Evolutionary conservation across 2,329 filamentous ascomycete species (phyloP).

Genomic region (Penicillium brevicompactum): DNA sequence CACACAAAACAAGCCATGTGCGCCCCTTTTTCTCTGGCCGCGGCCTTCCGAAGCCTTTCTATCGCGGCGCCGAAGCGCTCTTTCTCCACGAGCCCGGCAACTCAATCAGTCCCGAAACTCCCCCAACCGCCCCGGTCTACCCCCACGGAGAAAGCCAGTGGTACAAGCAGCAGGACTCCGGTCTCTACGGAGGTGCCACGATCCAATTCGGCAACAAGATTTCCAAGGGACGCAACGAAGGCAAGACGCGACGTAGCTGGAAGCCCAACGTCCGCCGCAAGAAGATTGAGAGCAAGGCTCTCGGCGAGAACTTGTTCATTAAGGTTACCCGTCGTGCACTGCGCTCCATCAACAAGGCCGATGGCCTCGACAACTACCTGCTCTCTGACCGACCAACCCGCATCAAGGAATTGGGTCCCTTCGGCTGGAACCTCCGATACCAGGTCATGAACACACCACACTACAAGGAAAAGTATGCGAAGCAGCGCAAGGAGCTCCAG

Average conservation of each 20-base stretch:
- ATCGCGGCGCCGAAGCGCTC: slow-evolving; percentile 38
- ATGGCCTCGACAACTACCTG: slow-evolving; percentile 89
- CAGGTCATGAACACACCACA: slow-evolving; percentile 77
- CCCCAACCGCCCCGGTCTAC: slow-evolving; percentile 47
- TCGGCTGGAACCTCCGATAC: slow-evolving; percentile 89
- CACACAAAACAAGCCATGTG: slow-evolving; percentile 33
- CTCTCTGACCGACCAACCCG: slow-evolving; percentile 75
- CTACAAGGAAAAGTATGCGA: slow-evolving; percentile 67
- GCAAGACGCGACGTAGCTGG: slow-evolving; percentile 52
- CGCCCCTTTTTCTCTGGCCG: slow-evolving; percentile 37
- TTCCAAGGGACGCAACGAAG: slow-evolving; percentile 51
- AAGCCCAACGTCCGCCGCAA: slow-evolving; percentile 53
- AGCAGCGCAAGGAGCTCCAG: slow-evolving; percentile 67
- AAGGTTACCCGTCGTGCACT: slow-evolving; percentile 50
- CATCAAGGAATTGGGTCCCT: slow-evolving; percentile 82
- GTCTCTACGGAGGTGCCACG: slow-evolving; percentile 50
- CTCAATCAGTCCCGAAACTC: slow-evolving; percentile 35
- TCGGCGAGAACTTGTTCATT: slow-evolving; percentile 46
- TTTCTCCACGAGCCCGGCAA: slow-evolving; percentile 40
- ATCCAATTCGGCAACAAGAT: slow-evolving; percentile 55
- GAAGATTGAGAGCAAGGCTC: slow-evolving; percentile 48
- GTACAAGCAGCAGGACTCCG: slow-evolving; percentile 51
- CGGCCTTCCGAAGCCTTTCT: slow-evolving; percentile 43
- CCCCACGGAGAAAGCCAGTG: slow-evolving; percentile 47
- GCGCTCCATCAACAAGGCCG: slow-evolving; percentile 73